A percentile compares a stretch with the other conserved stretches of the same genome.
Conservation (phyloP, 2,329 filamentous ascomycete genomes). For the Ceratocystis ficicola region DNA sequence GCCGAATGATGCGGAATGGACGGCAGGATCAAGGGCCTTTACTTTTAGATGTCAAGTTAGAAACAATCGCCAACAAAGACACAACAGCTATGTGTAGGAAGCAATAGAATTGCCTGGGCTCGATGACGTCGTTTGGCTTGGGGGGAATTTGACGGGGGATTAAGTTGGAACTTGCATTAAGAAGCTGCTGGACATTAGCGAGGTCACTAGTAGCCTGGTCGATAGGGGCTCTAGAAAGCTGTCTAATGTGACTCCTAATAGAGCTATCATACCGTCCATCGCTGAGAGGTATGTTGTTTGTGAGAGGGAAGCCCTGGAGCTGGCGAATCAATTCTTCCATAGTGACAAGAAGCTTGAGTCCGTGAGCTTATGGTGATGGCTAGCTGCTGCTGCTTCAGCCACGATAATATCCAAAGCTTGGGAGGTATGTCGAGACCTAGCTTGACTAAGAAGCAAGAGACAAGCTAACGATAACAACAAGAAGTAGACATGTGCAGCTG, state of each 20-base stretch:
- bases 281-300: background rate
- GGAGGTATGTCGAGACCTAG: background rate
- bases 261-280: conserved; percentile 12
- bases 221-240: background rate
- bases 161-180: conserved; percentile 15
- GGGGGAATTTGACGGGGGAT: background rate
- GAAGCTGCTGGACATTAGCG: conserved; percentile 7
- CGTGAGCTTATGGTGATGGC: background rate
- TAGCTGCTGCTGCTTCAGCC: background rate
- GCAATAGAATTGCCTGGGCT: background rate
- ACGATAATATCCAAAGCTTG: background rate
- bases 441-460: background rate
- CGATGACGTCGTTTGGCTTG: conserved; percentile 12
- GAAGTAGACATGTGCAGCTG: background rate
- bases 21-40: conserved; percentile 37
- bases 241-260: conserved; percentile 14
- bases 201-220: conserved; percentile 6
- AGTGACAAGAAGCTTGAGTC: background rate
- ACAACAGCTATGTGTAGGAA: background rate
- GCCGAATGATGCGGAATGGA: conserved; percentile 42
- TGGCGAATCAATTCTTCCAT: conserved; percentile 16
- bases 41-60: conserved; percentile 1
- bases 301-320: conserved; percentile 11
- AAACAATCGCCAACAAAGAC: background rate
- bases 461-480: background rate